phyloP scores from a whole-genome alignment of 305 asterid genomes.

The Fraxinus dipetala region DNA sequence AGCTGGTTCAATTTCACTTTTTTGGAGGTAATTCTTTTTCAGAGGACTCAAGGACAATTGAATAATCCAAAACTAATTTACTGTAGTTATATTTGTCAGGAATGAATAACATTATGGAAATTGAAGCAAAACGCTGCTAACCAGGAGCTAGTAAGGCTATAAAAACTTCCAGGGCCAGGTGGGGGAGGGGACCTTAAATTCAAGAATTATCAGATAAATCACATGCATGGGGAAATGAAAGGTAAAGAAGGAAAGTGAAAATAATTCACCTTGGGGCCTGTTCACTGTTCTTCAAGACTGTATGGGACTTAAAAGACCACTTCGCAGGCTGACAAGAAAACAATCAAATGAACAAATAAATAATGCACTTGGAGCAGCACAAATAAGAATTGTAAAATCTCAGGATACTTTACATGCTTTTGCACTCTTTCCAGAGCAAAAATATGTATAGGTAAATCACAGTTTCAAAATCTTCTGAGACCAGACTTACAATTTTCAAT shows the following conservation, averaged over 20 bases:
- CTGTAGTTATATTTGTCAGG: slow-evolving; percentile 17
- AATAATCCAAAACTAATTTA: slow-evolving; percentile 8
- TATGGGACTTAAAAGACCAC: slow-evolving; percentile 86
- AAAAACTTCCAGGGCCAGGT: background rate
- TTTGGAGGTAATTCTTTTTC: background rate
- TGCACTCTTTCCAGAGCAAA: background rate
- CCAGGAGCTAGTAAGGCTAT: slow-evolving; percentile 6
- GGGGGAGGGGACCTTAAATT: background rate
- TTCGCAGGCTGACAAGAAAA: slow-evolving; percentile 67
- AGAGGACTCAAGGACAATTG: background rate
- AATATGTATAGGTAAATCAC: background rate
- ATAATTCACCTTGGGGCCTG: slow-evolving; percentile 70
- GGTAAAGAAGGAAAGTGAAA: slow-evolving; percentile 12
- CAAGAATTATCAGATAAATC: background rate
- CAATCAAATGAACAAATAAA: background rate
- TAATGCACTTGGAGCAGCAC: slow-evolving; percentile 2
- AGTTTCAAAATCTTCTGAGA: background rate
- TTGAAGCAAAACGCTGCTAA: background rate
- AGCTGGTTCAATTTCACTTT: background rate
- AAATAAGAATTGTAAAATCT: slow-evolving; percentile 1
- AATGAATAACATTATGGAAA: background rate
- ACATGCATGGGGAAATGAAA: slow-evolving; percentile 9
- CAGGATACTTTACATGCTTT: background rate
- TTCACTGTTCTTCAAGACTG: slow-evolving; percentile 75
- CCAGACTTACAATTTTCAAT: slow-evolving; percentile 59